phyloP scores from a whole-genome alignment of 1,284 basidiomycete genomes.

The Cerioporus squamosus region DNA sequence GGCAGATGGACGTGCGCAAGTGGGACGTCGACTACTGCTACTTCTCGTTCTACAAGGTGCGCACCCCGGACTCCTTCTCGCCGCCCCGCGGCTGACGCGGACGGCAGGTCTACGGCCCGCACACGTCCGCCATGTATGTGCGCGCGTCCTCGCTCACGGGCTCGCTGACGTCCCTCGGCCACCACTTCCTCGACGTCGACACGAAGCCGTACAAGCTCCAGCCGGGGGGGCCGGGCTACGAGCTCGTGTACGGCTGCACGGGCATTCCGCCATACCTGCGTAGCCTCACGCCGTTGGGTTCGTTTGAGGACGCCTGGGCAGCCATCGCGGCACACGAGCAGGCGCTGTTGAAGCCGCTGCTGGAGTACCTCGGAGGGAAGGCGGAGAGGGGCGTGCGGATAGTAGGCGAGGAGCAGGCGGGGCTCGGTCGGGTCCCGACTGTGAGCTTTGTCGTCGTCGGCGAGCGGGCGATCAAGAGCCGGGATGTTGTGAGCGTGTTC shows the following conservation, averaged over 20 bases:
- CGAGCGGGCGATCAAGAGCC: slow-evolving; percentile 56
- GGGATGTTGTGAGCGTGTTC: slow-evolving; percentile 65
- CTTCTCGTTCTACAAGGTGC: slow-evolving; percentile 81
- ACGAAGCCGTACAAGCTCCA: slow-evolving; percentile 65
- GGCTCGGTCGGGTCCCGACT: slow-evolving; percentile 63
- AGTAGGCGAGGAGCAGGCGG: slow-evolving; percentile 60
- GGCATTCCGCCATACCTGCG: slow-evolving; percentile 68
- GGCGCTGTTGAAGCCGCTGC: slow-evolving; percentile 42
- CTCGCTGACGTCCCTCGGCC: slow-evolving; percentile 62
- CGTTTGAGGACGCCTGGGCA: slow-evolving; percentile 52
- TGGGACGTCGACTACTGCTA: slow-evolving; percentile 80
- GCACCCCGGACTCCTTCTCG: not conserved
- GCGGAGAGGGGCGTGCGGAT: slow-evolving; percentile 63
- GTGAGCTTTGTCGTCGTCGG: slow-evolving; percentile 72
- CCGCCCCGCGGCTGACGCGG: not conserved
- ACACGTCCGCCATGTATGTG: slow-evolving; percentile 70
- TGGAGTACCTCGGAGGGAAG: slow-evolving; percentile 45
- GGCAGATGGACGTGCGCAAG: slow-evolving; percentile 66
- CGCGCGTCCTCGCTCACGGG: slow-evolving; percentile 46
- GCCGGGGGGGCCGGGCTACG: slow-evolving; percentile 76
- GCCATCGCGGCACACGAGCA: slow-evolving; percentile 52
- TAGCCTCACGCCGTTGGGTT: slow-evolving; percentile 53
- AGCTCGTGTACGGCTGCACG: slow-evolving; percentile 63
- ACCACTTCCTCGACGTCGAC: slow-evolving; percentile 70
- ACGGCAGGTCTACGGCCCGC: slow-evolving; percentile 73